phyloP scores from a whole-genome alignment of 2,329 filamentous ascomycete genomes.

The Trichophyton mentagrophytes region DNA sequence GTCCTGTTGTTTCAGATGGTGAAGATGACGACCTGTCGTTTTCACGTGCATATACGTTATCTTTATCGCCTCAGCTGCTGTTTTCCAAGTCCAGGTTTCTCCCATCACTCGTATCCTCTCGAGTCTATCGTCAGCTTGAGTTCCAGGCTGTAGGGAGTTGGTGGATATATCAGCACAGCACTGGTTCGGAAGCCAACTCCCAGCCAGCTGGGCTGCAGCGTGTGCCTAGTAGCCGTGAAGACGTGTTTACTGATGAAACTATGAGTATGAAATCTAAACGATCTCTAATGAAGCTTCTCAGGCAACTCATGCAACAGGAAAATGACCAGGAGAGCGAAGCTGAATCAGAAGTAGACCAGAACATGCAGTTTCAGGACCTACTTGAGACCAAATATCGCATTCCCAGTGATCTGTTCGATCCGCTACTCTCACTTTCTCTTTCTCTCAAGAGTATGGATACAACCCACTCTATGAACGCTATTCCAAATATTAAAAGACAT shows the following conservation, averaged over 20 bases:
- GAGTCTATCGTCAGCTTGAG: constrained; percentile 77
- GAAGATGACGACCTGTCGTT: constrained; percentile 23
- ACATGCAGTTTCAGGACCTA: constrained; percentile 37
- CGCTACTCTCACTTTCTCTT: constrained; percentile 59
- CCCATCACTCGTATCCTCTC: constrained; percentile 72
- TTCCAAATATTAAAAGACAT: constrained; percentile 65
- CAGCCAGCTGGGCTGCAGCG: constrained; percentile 42
- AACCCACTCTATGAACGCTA: constrained; percentile 53
- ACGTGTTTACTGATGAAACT: constrained; percentile 67
- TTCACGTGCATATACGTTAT: constrained; percentile 67
- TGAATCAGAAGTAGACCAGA: constrained; percentile 45
- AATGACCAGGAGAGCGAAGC: constrained; percentile 43
- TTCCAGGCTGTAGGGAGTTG: constrained; percentile 89
- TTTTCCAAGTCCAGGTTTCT: constrained; percentile 71
- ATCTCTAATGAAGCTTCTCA: constrained; percentile 82
- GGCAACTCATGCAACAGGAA: constrained; percentile 56
- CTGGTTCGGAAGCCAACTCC: constrained; percentile 7
- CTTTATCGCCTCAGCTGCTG: constrained; percentile 73
- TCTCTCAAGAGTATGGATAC: constrained; percentile 45
- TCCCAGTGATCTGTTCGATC: constrained; percentile 53
- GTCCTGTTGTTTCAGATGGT: constrained; percentile 13
- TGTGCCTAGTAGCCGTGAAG: constrained; percentile 80
- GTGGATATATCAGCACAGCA: constrained; percentile 51
- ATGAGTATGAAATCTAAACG: constrained; percentile 75
- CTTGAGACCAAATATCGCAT: constrained; percentile 48